Conservation (phyloP, 495 filamentous ascomycete species). For the Lasiosphaeria ovina region DNA sequence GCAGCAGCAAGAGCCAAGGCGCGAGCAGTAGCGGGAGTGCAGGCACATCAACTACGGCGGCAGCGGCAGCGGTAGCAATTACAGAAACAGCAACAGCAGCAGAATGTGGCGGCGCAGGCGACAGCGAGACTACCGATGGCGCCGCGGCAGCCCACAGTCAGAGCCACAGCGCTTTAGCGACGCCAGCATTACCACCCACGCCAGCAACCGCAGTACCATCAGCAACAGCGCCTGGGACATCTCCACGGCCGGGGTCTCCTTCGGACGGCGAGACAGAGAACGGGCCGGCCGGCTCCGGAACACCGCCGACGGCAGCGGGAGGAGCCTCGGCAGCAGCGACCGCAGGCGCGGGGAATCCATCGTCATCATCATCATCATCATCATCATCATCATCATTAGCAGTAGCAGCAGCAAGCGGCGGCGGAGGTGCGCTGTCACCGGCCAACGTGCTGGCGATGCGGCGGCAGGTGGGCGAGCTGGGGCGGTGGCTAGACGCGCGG, state of each 20-base stretch:
- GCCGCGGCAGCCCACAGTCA: too few relatives aligned
- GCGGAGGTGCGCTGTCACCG: conserved; percentile 13
- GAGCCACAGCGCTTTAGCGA: too few relatives aligned
- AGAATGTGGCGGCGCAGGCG: too few relatives aligned
- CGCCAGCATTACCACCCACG: background rate
- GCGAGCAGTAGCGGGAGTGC: background rate
- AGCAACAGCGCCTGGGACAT: background rate
- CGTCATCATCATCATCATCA: conserved; percentile 1
- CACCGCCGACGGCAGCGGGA: background rate
- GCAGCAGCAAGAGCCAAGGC: conserved; percentile 1
- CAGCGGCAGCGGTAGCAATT: background rate
- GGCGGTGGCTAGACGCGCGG: conserved; percentile 44
- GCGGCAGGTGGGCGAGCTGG: conserved; percentile 48
- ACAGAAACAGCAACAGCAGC: background rate
- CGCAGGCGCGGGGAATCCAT: background rate
- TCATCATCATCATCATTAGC: conserved; percentile 1
- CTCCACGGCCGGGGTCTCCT: background rate
- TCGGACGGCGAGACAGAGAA: background rate
- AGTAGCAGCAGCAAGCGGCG: background rate
- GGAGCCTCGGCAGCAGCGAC: background rate
- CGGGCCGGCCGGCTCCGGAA: background rate
- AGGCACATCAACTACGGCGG: background rate
- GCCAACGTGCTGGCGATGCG: conserved; percentile 38
- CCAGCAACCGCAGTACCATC: background rate
- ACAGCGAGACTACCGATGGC: too few relatives aligned